Evolutionary conservation across 2,329 filamentous ascomycete genomes (phyloP).

Genomic region (Aspergillus texensis): DNA sequence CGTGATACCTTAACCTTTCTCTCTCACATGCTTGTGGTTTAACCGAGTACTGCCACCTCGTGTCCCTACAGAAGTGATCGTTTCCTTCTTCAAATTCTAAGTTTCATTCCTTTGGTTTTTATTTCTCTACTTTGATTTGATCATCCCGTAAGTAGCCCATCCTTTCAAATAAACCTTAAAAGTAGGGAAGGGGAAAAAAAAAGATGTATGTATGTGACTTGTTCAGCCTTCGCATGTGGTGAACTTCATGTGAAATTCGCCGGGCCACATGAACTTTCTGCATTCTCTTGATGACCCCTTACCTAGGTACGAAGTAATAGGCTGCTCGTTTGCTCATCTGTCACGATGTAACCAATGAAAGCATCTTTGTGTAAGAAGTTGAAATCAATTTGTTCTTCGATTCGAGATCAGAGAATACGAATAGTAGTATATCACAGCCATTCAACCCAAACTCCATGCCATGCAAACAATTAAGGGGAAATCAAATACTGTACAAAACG

Average conservation of each 20-base stretch:
- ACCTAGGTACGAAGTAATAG: neutral
- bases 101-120: no score
- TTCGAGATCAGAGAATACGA: constrained; percentile 1
- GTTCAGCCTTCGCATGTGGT: neutral
- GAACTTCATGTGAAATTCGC: constrained; percentile 7
- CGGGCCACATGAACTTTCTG: neutral
- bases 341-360: neutral
- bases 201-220: neutral
- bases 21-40: neutral
- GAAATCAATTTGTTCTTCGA: neutral
- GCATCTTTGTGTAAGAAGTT: neutral
- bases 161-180: neutral
- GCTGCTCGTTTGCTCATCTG: neutral
- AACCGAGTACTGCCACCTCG: neutral
- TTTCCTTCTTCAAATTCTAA: neutral
- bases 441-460: constrained; percentile 20
- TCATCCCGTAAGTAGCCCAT: neutral
- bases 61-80: neutral
- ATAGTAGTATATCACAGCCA: neutral
- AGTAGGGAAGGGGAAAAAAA: neutral
- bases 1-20: neutral
- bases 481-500: constrained; percentile 15
- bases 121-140: no score
- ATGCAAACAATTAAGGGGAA: constrained; percentile 10
- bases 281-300: neutral